phyloP scores from a whole-genome alignment of 2,329 filamentous ascomycete genomes.

The Diaporthe sp. region DNA sequence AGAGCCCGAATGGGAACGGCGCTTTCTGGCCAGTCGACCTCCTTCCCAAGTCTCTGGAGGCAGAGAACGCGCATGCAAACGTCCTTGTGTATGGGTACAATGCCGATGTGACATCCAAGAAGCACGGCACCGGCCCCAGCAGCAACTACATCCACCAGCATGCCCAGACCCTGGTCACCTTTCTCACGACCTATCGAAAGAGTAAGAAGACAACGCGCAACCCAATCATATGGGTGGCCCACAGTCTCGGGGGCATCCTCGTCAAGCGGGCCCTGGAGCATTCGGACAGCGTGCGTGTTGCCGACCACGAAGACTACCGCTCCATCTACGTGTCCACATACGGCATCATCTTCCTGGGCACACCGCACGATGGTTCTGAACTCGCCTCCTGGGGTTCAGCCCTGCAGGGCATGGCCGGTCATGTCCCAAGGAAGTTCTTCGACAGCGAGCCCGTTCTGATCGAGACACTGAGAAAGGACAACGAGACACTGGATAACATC shows the following conservation, averaged over 20 bases:
- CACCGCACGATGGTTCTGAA: slow-evolving; percentile 79
- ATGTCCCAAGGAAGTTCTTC: slow-evolving; percentile 75
- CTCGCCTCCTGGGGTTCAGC: slow-evolving; percentile 77
- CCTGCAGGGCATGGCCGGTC: slow-evolving; percentile 76
- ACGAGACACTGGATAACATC: slow-evolving; percentile 81
- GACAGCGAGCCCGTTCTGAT: slow-evolving; percentile 78
- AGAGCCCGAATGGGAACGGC: slow-evolving; percentile 53
- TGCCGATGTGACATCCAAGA: slow-evolving; percentile 71
- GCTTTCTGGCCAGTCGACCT: slow-evolving; percentile 80
- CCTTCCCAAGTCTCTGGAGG: slow-evolving; percentile 70
- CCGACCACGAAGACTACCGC: slow-evolving; percentile 73
- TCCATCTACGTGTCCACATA: slow-evolving; percentile 82
- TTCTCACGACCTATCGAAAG: slow-evolving; percentile 73
- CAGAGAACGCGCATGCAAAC: slow-evolving; percentile 66
- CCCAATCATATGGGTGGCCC: slow-evolving; percentile 82
- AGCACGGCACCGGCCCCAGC: slow-evolving; percentile 66
- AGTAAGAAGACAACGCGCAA: slow-evolving; percentile 68
- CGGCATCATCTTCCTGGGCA: slow-evolving; percentile 82
- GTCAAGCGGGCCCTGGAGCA: slow-evolving; percentile 79
- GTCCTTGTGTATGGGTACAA: slow-evolving; percentile 83
- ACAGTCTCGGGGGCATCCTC: slow-evolving; percentile 80
- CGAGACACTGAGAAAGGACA: slow-evolving; percentile 79
- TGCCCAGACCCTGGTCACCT: slow-evolving; percentile 76
- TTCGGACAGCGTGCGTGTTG: slow-evolving; percentile 71
- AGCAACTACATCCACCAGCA: slow-evolving; percentile 79